Conservation (phyloP, 1,139 yeast genomes). For the Diutina ranongensis region DNA sequence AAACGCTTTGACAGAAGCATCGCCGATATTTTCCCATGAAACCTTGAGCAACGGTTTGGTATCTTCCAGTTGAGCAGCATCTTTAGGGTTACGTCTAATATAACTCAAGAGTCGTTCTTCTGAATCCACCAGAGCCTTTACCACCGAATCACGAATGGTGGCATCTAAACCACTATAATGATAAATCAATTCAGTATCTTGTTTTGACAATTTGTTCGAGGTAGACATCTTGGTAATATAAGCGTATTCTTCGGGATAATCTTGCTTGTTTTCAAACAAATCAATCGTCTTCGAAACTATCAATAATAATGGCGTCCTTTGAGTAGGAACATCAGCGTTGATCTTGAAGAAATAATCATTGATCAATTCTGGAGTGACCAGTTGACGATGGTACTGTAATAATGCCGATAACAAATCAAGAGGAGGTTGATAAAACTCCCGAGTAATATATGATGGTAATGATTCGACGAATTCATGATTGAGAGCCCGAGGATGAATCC, state of each 20-base stretch:
- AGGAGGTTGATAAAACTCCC: neutral
- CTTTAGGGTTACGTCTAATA: neutral
- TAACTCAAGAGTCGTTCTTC: neutral
- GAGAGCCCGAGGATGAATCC: neutral
- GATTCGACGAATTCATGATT: neutral
- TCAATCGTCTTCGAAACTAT: neutral
- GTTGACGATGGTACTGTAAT: neutral
- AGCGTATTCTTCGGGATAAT: slow-evolving; percentile 1
- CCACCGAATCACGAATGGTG: neutral
- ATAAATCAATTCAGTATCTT: neutral
- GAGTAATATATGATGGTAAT: neutral
- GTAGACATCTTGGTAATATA: neutral
- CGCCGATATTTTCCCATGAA: neutral
- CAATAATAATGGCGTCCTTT: neutral
- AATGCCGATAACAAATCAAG: neutral
- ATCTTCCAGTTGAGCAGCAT: neutral
- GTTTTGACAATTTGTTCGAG: neutral
- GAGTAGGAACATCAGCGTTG: neutral
- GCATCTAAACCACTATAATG: neutral
- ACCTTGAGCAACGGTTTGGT: neutral
- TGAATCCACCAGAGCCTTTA: neutral
- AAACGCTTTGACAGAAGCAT: neutral
- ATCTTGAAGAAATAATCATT: neutral
- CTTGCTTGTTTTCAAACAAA: neutral
- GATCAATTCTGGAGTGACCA: neutral